Evolutionary conservation across 441 rosid genomes (phyloP).

Genomic region (Arabidopsis lyrata): DNA sequence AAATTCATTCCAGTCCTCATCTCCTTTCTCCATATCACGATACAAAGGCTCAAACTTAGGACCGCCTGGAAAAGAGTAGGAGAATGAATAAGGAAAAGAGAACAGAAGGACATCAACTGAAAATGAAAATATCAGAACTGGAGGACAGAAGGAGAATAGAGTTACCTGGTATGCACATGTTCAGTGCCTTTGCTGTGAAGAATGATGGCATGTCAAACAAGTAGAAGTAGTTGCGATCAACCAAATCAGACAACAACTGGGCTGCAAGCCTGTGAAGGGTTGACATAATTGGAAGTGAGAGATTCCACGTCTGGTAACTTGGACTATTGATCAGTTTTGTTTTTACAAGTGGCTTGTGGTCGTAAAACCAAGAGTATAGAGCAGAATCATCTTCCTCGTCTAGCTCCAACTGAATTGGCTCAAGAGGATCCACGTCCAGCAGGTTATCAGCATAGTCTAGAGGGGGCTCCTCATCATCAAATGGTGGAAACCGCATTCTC

Average conservation of each 20-base stretch:
- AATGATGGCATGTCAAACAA: constrained; percentile 99
- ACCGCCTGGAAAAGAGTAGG: constrained; percentile 67
- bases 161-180: constrained; percentile 77
- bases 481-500: constrained; percentile 99
- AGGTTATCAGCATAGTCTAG: constrained; percentile 98
- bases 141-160: neutral
- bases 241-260: constrained; percentile 94
- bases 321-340: constrained; percentile 99
- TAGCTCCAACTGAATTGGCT: constrained; percentile 92
- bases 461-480: constrained; percentile 99
- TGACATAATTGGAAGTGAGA: constrained; percentile 98
- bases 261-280: constrained; percentile 98
- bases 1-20: constrained; percentile 99
- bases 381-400: constrained; percentile 99
- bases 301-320: constrained; percentile 98
- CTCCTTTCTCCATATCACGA: constrained; percentile 99
- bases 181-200: constrained; percentile 97
- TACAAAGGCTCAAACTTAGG: constrained; percentile 98
- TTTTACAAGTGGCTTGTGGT: constrained; percentile 97
- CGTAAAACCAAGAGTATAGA: constrained; percentile 96
- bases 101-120: neutral
- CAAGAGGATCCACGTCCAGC: constrained; percentile 96
- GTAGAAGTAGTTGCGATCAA: constrained; percentile 95
- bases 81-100: neutral
- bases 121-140: neutral